phyloP scores from a whole-genome alignment of 164 flowering plant genomes.

The Piper betle region DNA sequence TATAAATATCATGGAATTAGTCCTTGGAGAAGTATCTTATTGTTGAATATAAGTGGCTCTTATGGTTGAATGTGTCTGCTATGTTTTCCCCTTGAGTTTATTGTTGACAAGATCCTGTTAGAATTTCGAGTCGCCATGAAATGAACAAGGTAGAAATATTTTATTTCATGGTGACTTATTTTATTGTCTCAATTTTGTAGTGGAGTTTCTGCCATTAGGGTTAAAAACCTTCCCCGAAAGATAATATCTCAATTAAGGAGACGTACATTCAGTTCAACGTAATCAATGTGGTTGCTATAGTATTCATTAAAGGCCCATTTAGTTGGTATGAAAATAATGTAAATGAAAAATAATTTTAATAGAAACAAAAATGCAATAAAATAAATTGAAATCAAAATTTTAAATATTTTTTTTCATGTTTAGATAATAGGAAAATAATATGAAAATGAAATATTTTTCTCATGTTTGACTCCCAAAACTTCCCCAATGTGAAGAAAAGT shows the following conservation, averaged over 20 bases:
- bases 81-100: too few species aligned
- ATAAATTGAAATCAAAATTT: too few species aligned
- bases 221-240: slow-evolving; percentile 51
- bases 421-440: too few species aligned
- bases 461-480: too few species aligned
- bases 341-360: too few species aligned
- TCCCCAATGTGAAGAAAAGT: too few species aligned
- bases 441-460: too few species aligned
- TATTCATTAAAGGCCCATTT: background rate
- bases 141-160: background rate
- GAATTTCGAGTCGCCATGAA: background rate
- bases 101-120: too few species aligned
- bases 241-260: slow-evolving; percentile 26
- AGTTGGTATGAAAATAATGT: too few species aligned
- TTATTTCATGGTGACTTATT: background rate
- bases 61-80: background rate
- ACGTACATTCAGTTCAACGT: slow-evolving; percentile 36
- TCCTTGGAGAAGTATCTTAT: too few species aligned
- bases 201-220: slow-evolving; percentile 19
- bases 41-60: background rate
- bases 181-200: slow-evolving; percentile 22
- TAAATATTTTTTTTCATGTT: too few species aligned
- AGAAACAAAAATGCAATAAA: too few species aligned
- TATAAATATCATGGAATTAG: background rate
- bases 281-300: background rate